A percentile compares a stretch with the other conserved stretches of the same genome.
phyloP scores from a whole-genome alignment of 441 rosid species.

The Rhodomyrtus psidioides region DNA sequence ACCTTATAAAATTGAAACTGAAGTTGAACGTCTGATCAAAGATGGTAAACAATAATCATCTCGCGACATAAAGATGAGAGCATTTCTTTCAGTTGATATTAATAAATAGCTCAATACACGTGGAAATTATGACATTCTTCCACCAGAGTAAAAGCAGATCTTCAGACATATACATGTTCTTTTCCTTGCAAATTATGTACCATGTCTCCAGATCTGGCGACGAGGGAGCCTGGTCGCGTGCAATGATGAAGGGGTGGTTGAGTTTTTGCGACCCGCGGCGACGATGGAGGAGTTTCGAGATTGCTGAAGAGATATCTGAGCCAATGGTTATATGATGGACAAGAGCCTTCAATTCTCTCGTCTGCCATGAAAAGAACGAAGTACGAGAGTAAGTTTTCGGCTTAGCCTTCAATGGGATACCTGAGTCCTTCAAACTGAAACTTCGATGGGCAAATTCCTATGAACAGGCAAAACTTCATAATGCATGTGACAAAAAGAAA shows the following conservation, averaged over 20 bases:
- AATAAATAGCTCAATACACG: too few species aligned
- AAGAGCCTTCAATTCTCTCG: constrained; percentile 34
- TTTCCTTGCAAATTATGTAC: background rate
- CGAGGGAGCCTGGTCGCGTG: too few species aligned
- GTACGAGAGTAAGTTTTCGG: constrained; percentile 52
- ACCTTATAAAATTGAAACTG: too few species aligned
- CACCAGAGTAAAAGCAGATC: background rate
- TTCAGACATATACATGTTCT: background rate
- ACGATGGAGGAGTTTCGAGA: constrained; percentile 18
- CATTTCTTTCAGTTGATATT: too few species aligned
- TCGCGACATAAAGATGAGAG: too few species aligned
- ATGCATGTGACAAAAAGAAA: constrained; percentile 23
- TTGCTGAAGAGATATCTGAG: constrained; percentile 37
- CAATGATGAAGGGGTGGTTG: too few species aligned
- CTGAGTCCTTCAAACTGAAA: constrained; percentile 39
- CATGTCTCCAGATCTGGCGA: too few species aligned
- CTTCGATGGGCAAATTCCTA: constrained; percentile 21
- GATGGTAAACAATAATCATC: too few species aligned
- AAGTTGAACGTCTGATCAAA: too few species aligned
- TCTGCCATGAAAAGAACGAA: constrained; percentile 49
- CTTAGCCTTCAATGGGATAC: constrained; percentile 58
- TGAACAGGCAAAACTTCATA: constrained; percentile 19
- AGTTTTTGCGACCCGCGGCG: too few species aligned
- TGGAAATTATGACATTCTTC: background rate
- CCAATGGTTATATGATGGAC: constrained; percentile 25